Conservation (phyloP, 306 rosid species). For the Gynostemma pentaphyllum region DNA sequence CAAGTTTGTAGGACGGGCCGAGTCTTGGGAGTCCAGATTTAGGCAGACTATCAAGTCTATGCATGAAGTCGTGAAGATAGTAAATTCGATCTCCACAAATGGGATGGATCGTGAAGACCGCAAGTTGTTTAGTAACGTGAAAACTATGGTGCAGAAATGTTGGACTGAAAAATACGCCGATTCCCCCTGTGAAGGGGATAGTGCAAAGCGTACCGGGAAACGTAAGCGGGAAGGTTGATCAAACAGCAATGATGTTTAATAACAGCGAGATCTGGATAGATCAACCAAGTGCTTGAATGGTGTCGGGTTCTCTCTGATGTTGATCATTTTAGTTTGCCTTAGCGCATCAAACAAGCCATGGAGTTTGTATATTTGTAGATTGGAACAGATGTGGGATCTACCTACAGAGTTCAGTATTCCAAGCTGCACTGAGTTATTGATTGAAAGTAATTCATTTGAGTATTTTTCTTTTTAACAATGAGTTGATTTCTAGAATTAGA, state of each 20-base stretch:
- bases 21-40: conserved; percentile 67
- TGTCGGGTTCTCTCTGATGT: background rate
- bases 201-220: conserved; percentile 40
- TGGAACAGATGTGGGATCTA: background rate
- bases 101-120: conserved; percentile 52
- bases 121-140: conserved; percentile 45
- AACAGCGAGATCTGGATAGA: background rate
- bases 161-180: conserved; percentile 51
- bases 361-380: background rate
- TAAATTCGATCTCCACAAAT: conserved; percentile 39
- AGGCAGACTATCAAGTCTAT: conserved; percentile 45
- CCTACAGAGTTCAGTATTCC: background rate
- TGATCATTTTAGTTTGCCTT: background rate
- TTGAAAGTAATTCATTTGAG: background rate
- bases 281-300: background rate
- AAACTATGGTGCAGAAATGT: conserved; percentile 41
- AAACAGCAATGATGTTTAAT: background rate
- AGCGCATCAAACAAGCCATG: background rate
- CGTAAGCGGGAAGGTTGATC: conserved; percentile 39
- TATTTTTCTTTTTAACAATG: background rate
- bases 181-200: conserved; percentile 33
- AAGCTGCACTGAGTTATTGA: background rate
- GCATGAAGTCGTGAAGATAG: conserved; percentile 46
- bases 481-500: background rate
- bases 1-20: conserved; percentile 49